Evolutionary conservation across 225 moss, liverwort and hornwort species (phyloP), one percentile per base, ranked within the genome.

Genomic region (Neckera pumila): DNA sequence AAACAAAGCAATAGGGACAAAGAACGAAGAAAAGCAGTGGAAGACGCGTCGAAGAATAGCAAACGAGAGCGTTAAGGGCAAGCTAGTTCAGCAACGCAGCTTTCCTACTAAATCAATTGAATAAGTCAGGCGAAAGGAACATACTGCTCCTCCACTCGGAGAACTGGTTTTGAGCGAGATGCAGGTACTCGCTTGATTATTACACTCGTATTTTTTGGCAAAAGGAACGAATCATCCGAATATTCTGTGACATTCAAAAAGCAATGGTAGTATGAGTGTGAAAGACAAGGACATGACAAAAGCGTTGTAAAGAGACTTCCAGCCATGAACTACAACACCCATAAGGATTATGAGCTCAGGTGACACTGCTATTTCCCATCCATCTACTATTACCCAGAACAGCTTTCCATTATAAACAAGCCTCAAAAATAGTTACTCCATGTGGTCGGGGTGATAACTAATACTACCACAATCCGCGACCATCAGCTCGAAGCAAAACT

Each of bases 191-290:
- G 95, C 92, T 97, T 96, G 87, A 98, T 95, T 53, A 96, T 97
- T 40, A 98, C 97, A 86, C 97, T 97, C 56, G 98, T 98, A 57
- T 98, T 98, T 91, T 97, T 98, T 16, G 98, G 96, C 79, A 98
- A 93, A 89, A 98, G 96, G 91, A 93, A 95, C 26, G 91, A 90
- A 89, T 98, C 98, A 93, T 98, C 98, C 74, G 93, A 75, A 81
- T 97, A 98, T 84, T 97, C 98, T 98, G 96, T 76, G 64, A 79
- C 86, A 92, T 64, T 65, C 76, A 84, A 76, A 79, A 80, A 86
- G 83, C 34, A 73, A 53, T 73, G 62, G 42, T 62, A 76, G 9
- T 23, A 75, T 65, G 17, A 90, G 88, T 81, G 23, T 14, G 62
- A 78, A 82, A 84, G 42, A 81, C 31, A 84, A 82, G 45, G 64